Evolutionary conservation across 345 rosid species (phyloP).

Genomic region (Aegle marmelos): DNA sequence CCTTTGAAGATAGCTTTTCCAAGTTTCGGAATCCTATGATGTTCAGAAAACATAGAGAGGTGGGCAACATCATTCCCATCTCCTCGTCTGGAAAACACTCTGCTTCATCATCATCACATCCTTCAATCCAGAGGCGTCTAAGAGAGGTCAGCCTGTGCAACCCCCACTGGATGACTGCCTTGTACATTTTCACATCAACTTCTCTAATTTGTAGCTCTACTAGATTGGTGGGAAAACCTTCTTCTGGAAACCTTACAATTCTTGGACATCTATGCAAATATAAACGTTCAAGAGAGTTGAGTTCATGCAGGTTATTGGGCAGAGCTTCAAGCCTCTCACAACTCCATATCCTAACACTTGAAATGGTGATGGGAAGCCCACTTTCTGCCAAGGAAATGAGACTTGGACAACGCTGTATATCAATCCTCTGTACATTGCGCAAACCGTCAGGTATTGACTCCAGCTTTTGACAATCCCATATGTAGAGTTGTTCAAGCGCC

Average conservation of each 20-base stretch:
- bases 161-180: constrained; percentile 1
- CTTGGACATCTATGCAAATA: neutral
- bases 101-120: no score
- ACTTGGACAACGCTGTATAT: neutral
- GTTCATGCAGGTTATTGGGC: neutral
- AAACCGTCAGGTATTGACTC: neutral
- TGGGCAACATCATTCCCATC: neutral
- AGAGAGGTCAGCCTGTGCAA: neutral
- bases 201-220: neutral
- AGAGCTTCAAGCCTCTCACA: neutral
- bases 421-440: neutral
- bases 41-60: neutral
- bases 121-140: no score
- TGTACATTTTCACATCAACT: neutral
- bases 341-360: neutral
- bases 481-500: neutral
- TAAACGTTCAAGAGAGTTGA: neutral
- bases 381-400: neutral
- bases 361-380: neutral
- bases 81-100: no score
- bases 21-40: neutral
- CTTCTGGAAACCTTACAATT: neutral
- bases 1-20: neutral
- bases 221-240: neutral
- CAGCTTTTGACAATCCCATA: neutral